Evolutionary conservation across 2,329 filamentous ascomycete species (phyloP).

Genomic region (Cephalotrichum gorgonifer): DNA sequence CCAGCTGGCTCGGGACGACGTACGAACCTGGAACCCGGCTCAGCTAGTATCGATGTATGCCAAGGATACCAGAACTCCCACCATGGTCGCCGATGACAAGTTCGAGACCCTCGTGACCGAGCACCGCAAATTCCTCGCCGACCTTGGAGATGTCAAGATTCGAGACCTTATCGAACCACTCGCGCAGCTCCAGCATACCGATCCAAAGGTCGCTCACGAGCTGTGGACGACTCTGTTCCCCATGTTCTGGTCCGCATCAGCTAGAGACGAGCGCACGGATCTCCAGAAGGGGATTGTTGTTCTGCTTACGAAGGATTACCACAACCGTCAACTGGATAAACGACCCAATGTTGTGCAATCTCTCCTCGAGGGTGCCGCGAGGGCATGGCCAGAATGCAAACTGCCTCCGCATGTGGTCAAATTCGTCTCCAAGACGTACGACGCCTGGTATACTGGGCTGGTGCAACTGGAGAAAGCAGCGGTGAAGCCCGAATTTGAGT

Average conservation of each 20-base stretch:
- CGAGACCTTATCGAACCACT: constrained; percentile 86
- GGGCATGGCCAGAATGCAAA: constrained; percentile 77
- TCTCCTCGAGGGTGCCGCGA: constrained; percentile 76
- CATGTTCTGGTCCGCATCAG: constrained; percentile 82
- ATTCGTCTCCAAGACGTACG: constrained; percentile 85
- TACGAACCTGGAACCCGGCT: constrained; percentile 65
- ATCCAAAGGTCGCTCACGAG: constrained; percentile 70
- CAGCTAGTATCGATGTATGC: constrained; percentile 63
- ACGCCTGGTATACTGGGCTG: constrained; percentile 93
- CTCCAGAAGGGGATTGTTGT: constrained; percentile 86
- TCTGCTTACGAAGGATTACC: constrained; percentile 88
- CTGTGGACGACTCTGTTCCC: constrained; percentile 90
- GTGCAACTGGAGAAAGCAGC: constrained; percentile 84
- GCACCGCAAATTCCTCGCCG: constrained; percentile 73
- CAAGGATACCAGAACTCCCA: constrained; percentile 54
- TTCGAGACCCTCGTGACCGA: constrained; percentile 69
- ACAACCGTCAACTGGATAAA: constrained; percentile 87
- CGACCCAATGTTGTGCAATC: constrained; percentile 93
- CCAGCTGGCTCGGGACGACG: constrained; percentile 75
- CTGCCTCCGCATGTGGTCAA: constrained; percentile 95
- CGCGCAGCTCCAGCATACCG: constrained; percentile 83
- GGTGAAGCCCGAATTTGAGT: constrained; percentile 75
- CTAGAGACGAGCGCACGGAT: constrained; percentile 79
- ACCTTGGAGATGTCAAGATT: constrained; percentile 76
- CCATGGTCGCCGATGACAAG: constrained; percentile 69